Evolutionary conservation across 441 rosid genomes (phyloP), one percentile per base, ranked within the genome.

Genomic region (Populus hybrid): DNA sequence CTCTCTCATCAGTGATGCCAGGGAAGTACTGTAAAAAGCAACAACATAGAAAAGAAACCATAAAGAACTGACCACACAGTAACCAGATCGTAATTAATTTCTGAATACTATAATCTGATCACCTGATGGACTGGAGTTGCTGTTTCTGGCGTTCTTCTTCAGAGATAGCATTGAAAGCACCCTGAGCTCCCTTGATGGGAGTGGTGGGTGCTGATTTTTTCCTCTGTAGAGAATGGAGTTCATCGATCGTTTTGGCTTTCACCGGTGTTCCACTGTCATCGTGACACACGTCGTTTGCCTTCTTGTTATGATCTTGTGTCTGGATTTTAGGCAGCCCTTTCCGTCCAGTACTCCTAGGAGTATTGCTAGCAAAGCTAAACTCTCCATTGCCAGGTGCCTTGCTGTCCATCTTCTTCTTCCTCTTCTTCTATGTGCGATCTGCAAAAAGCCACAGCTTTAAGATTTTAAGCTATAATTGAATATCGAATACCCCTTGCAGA

Each of bases 81-180:
- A 69, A 30, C 24, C 5, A 36, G 10, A 70, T 26, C 8, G 9
- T 18, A 16, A 32, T 20, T 38, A 28, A 70, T 11, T 8, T 21
- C 11, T n/a, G 21, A 67, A 4, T 0, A 46, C 18, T 28, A 23
- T 5, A 67, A 38, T 10, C 7, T 32, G 16, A 11, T 26, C 20
- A 91, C 95, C 96, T 90, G 88, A 93, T 93, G 63, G 96, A 91
- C 76, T 91, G 92, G 71, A 90, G 91, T 81, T 93, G 97, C 86
- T 83, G 90, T 72, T 85, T 89, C 76, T 93, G 92, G 71, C 95
- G 94, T 14, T 88, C 91, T 50, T 91, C 96, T 10, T 93, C 97
- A 1, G 93, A 70, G 2, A 87, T 21, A 59, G 88, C 50, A 42
- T 94, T 73, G 67, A 89, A 88, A 76, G 82, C 40, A 72, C 87